These are phyloP conservation scores for Claviceps paspali DNA, from an alignment of 2,329 filamentous ascomycete species.

Conservation along the genomic window DNA sequence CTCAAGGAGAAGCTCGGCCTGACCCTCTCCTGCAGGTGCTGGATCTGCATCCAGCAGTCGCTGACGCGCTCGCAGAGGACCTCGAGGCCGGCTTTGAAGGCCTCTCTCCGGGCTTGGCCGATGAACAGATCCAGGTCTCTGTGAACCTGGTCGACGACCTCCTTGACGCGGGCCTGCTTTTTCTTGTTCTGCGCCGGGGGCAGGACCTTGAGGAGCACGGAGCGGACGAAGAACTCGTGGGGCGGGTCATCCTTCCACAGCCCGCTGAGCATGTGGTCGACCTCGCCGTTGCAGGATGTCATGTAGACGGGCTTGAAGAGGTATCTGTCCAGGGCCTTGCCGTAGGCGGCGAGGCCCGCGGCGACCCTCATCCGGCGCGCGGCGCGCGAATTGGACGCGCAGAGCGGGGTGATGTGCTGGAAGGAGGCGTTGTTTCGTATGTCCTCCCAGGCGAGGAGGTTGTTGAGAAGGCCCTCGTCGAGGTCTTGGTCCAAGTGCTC, in stretches of 20 bases:
- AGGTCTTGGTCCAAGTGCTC: neutral
- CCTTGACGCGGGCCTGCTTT: neutral
- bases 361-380: neutral
- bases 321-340: neutral
- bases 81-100: neutral
- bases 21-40: neutral
- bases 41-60: neutral
- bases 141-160: neutral
- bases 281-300: neutral
- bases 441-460: neutral
- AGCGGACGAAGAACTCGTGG: neutral
- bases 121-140: neutral
- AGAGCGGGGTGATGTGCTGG: neutral
- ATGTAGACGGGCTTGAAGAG: constrained; percentile 1
- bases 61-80: neutral
- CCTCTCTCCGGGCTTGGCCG: neutral
- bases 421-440: neutral
- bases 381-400: neutral
- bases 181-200: neutral
- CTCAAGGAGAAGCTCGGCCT: neutral
- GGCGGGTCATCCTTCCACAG: neutral
- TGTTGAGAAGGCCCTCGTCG: neutral
- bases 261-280: neutral
- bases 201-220: constrained; percentile 1
- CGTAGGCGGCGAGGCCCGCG: neutral